Evolutionary conservation across 257 asterid genomes (phyloP).

Genomic region (Solanum sitiens): DNA sequence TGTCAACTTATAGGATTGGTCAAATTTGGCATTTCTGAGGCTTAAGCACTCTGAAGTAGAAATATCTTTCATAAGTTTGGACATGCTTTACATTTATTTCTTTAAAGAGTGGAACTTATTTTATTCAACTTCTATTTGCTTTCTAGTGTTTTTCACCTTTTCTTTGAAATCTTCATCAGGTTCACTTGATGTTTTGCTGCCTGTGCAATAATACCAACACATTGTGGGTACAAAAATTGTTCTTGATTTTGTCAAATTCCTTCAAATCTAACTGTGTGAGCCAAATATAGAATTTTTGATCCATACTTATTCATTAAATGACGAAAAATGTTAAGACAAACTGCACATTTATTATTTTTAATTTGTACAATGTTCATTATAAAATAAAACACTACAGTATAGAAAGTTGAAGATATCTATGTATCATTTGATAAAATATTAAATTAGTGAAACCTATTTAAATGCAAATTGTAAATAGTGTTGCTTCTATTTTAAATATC

Average conservation of each 20-base stretch:
- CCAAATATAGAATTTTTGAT: background rate
- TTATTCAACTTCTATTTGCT: slow-evolving; percentile 3
- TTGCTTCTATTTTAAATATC: too few relatives aligned
- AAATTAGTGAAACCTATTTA: too few relatives aligned
- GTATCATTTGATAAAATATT: too few relatives aligned
- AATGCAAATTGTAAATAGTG: too few relatives aligned
- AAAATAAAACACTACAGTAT: too few relatives aligned
- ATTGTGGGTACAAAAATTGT: slow-evolving; percentile 79
- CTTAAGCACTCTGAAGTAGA: slow-evolving; percentile 88
- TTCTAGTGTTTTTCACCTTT: background rate
- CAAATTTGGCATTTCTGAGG: slow-evolving; percentile 30
- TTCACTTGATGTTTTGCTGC: too few relatives aligned
- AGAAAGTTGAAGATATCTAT: too few relatives aligned
- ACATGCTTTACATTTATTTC: slow-evolving; percentile 94
- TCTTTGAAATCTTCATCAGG: too few relatives aligned
- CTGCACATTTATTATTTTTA: background rate
- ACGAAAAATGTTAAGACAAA: background rate
- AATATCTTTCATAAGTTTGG: slow-evolving; percentile 92
- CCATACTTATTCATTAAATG: too few relatives aligned
- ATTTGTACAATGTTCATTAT: background rate
- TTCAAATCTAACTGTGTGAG: slow-evolving; percentile 88
- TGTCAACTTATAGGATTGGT: too few relatives aligned
- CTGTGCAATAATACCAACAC: background rate
- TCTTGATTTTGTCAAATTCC: slow-evolving; percentile 90
- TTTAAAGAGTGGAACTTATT: slow-evolving; percentile 68